phyloP scores from a whole-genome alignment of 805 yeast genomes.

The Cyberlindnera sargentensis region DNA sequence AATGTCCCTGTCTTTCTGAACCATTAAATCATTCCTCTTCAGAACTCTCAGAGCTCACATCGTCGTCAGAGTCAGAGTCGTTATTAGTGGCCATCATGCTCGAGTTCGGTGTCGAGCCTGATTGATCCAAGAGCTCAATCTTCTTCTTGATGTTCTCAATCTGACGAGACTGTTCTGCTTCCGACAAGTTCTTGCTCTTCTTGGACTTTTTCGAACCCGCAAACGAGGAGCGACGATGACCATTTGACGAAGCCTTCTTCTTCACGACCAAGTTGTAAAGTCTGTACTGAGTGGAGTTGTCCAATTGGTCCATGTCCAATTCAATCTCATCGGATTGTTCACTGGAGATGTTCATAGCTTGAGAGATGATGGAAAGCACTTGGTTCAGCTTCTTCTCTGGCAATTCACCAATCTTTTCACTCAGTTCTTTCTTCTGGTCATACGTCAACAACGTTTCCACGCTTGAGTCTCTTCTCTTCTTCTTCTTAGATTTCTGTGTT shows the following conservation, averaged over 20 bases:
- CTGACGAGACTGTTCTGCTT: constrained; percentile 59
- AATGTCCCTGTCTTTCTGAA: not conserved
- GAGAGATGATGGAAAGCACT: constrained; percentile 79
- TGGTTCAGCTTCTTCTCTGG: constrained; percentile 77
- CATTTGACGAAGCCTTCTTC: constrained; percentile 21
- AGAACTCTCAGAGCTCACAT: constrained; percentile 56
- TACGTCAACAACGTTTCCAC: constrained; percentile 53
- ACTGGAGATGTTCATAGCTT: constrained; percentile 52
- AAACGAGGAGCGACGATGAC: constrained; percentile 2
- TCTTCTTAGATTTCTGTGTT: constrained; percentile 31
- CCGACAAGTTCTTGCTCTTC: constrained; percentile 51
- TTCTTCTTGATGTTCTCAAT: constrained; percentile 68
- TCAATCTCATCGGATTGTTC: constrained; percentile 86
- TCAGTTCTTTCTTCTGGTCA: constrained; percentile 93
- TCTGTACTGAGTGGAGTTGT: constrained; percentile 73
- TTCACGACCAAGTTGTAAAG: constrained; percentile 77
- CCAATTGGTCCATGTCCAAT: constrained; percentile 89
- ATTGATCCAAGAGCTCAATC: constrained; percentile 58
- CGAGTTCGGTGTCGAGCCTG: constrained; percentile 11
- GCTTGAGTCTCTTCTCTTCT: constrained; percentile 23
- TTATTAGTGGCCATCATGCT: constrained; percentile 26
- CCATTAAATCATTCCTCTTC: constrained; percentile 54
- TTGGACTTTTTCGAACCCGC: constrained; percentile 27
- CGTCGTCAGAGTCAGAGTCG: constrained; percentile 42
- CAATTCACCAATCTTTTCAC: constrained; percentile 73